Conservation (phyloP, 2,329 filamentous ascomycete species). For the Aspergillus jensenii region DNA sequence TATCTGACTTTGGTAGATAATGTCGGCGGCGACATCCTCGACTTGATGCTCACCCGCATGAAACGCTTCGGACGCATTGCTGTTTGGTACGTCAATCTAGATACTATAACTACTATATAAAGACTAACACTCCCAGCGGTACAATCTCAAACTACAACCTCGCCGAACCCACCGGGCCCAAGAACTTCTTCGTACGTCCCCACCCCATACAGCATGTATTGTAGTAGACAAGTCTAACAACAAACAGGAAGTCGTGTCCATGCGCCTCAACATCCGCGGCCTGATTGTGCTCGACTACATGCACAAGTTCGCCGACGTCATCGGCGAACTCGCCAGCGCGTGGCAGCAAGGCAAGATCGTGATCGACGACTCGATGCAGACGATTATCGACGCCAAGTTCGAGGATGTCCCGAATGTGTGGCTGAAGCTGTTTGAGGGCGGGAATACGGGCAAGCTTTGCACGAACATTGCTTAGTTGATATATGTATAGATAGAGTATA, state of each 20-base stretch:
- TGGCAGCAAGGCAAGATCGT: constrained; percentile 49
- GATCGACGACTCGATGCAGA: constrained; percentile 47
- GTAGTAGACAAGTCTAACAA: constrained; percentile 3
- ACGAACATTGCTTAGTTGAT: constrained; percentile 24
- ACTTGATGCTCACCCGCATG: constrained; percentile 11
- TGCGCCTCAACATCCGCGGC: constrained; percentile 20
- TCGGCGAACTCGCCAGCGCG: constrained; percentile 27
- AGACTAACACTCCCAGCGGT: constrained; percentile 13
- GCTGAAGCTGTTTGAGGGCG: constrained; percentile 49
- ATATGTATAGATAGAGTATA: neutral
- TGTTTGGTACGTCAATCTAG: constrained; percentile 15
- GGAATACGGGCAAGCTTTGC: constrained; percentile 49
- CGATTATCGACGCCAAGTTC: constrained; percentile 47
- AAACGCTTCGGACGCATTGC: constrained; percentile 16
- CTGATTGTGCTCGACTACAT: constrained; percentile 23
- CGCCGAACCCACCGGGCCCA: constrained; percentile 9
- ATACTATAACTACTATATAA: neutral
- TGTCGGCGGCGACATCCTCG: constrained; percentile 12
- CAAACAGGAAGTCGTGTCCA: constrained; percentile 7
- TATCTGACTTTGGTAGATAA: constrained; percentile 1
- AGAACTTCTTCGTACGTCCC: constrained; percentile 22
- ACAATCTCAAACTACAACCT: constrained; percentile 24
- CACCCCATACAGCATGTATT: neutral
- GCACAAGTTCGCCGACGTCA: constrained; percentile 22
- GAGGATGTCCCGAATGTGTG: constrained; percentile 52